Base-by-base conservation (phyloP, 257 asterid genomes). In the Anisodus acutangulus region DNA sequence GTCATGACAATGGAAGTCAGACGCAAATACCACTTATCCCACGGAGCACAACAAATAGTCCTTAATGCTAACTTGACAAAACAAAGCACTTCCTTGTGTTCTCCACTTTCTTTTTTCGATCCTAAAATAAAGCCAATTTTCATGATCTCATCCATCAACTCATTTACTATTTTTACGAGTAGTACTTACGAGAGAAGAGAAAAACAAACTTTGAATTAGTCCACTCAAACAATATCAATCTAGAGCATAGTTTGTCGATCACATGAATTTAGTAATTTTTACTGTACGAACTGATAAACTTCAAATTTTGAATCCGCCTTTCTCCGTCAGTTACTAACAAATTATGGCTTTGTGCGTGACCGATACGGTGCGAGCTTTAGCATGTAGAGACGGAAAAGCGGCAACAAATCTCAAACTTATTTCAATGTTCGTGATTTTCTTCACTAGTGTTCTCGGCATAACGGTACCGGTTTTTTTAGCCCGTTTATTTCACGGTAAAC, bases 391-490 rank as follows among this genome's bases (percentile, higher is more conserved):
- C 69, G 79, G 88, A 26, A 55, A 19, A 9, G 91, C 87, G 3
- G 91, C 90, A 0, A 58, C 83, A 3, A 15, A 54, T 26, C 90
- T 89, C 17, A 89, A 89, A 81, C 47, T 82, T 17, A 57, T 87
- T 16, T 87, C 91, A 0, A 79, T 85, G 9, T 59, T 89, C 58
- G 82, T 83, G 4, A 87, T 87, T 9, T 85, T 85, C 69, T 69
- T 89, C 84, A 84, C 91, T 5, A 89, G 91, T 12, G 90, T 87
- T 12, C 17, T 82, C 0, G 90, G 90, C 2, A 85, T 89, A 54
- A 59, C 87, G 26, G 39, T 83, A 37, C 91, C 91, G 3, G 88
- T 64, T 1, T 51, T 87, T 9, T 85, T 87, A 0, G 89, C 91
- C 13, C 87, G 89, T 2, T 19, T 85, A 6, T 89, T 89, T 49